phyloP scores from a whole-genome alignment of 2,329 filamentous ascomycete genomes.

The Byssoonygena ceratinophila region DNA sequence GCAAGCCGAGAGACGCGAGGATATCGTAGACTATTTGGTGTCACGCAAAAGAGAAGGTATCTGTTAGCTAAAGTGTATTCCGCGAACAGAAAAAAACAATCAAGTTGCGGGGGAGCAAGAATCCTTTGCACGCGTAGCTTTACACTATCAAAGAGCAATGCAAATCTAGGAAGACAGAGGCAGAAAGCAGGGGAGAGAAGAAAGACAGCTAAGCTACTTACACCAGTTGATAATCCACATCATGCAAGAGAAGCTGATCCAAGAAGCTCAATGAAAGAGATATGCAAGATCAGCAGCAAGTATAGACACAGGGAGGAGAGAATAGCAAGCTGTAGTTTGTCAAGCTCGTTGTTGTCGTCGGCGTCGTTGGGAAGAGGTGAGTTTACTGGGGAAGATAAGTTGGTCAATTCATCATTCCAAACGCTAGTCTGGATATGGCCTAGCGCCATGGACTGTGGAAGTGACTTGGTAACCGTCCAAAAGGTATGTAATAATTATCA shows the following conservation, averaged over 20 bases:
- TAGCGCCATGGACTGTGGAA: background rate
- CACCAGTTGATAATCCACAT: conserved; percentile 98
- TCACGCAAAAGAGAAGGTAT: background rate
- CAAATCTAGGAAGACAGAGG: background rate
- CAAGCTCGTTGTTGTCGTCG: background rate
- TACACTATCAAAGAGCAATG: no score
- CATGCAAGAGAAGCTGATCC: conserved; percentile 23
- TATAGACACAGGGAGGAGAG: background rate
- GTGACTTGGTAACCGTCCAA: background rate
- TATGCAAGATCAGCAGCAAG: background rate
- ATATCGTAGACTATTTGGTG: conserved; percentile 66
- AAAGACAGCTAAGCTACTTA: conserved; percentile 39
- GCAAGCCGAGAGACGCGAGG: conserved; percentile 71
- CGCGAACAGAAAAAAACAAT: background rate
- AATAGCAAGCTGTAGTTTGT: background rate
- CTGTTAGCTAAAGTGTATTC: background rate
- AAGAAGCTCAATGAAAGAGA: no score
- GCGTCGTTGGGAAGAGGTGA: background rate
- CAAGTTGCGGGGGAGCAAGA: background rate
- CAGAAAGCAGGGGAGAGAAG: conserved; percentile 11
- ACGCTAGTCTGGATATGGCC: background rate
- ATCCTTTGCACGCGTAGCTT: no score
- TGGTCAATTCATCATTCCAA: conserved; percentile 7
- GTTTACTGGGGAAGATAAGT: conserved; percentile 5
- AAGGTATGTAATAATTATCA: no score